Evolutionary conservation across 345 rosid species (phyloP), one percentile per base, ranked within the genome.

Genomic region (Fremontodendron californicum): DNA sequence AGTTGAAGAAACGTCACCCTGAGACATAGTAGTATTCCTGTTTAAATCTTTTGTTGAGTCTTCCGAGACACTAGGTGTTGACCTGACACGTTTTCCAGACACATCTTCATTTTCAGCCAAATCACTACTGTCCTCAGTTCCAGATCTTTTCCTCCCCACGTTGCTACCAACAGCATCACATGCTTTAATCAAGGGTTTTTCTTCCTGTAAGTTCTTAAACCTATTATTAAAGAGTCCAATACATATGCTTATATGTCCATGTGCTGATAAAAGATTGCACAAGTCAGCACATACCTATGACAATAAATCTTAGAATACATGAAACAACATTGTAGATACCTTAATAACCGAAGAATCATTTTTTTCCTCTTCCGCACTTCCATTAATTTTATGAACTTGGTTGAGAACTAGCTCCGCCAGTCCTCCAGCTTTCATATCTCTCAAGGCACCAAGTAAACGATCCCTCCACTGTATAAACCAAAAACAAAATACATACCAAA

Each of bases 381-480:
- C 92, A 78, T 87, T 89, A 71, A 77, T 80, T 75, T 84, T 89
- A 74, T 69, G 79, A 84, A 79, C 85, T 78, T 82, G 87, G 75
- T 70, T 82, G 74, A 85, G 81, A 52, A 82, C 79, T 77, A 84
- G 86, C 74, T 82, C 93, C 55, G 81, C 86, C 74, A 81, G 69
- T 45, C 81, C 85, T 79, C 91, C 96, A 76, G 81, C 81, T 76
- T 93, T 85, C 88, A 93, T 86, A 82, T 85, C 91, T 85, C 85
- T 89, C 82, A 95, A 80, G 78, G 94, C 94, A 81, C 86, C 87
- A 43, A 79, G 80, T 81, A 95, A 79, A 79, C 97, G 96, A 79
- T 90, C 97, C 79, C 93, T 88, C 99, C 99, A 95, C 99, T 93
- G 78, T 68, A 88, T 64, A 84, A 79, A 86, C 54, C 75, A 77